Evolutionary conservation across 1,284 basidiomycete species (phyloP).

Genomic region (Pyrrhoderma noxium): DNA sequence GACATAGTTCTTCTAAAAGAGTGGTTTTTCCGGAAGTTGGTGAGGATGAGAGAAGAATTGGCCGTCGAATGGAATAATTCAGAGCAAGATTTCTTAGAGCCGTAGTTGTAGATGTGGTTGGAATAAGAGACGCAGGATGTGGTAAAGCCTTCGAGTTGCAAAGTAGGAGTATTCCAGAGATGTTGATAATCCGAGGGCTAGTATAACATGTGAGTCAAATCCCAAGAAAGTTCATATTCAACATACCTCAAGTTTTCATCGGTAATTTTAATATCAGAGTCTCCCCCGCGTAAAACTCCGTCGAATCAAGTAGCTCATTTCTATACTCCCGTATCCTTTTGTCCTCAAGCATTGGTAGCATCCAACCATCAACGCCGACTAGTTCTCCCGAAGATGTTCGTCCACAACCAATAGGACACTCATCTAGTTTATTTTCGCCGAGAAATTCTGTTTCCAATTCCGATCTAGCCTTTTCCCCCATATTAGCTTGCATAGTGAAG

Average conservation of each 20-base stretch:
- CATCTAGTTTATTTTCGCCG: constrained; percentile 46
- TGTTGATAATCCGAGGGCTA: constrained; percentile 49
- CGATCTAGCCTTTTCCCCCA: constrained; percentile 69
- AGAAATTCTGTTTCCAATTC: constrained; percentile 56
- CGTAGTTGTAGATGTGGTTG: constrained; percentile 54
- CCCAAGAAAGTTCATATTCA: constrained; percentile 20
- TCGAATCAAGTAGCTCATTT: constrained; percentile 38
- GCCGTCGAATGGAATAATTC: constrained; percentile 61
- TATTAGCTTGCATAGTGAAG: constrained; percentile 65
- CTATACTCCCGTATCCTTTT: constrained; percentile 51
- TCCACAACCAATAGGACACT: constrained; percentile 52
- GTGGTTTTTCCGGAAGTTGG: constrained; percentile 90
- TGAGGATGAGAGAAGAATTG: constrained; percentile 80
- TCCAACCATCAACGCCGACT: constrained; percentile 64
- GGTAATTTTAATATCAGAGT: constrained; percentile 26
- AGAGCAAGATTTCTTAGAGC: constrained; percentile 62
- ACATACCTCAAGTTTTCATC: constrained; percentile 48
- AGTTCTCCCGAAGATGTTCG: constrained; percentile 36
- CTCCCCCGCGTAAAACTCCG: constrained; percentile 22
- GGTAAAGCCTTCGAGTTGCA: constrained; percentile 27
- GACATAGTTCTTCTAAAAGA: constrained; percentile 72
- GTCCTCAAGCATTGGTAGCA: constrained; percentile 64
- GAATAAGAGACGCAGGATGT: constrained; percentile 42
- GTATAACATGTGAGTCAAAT: constrained; percentile 21
- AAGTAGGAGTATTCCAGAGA: constrained; percentile 61